Evolutionary conservation across 345 rosid genomes (phyloP).

Genomic region (Lumnitzera littorea): DNA sequence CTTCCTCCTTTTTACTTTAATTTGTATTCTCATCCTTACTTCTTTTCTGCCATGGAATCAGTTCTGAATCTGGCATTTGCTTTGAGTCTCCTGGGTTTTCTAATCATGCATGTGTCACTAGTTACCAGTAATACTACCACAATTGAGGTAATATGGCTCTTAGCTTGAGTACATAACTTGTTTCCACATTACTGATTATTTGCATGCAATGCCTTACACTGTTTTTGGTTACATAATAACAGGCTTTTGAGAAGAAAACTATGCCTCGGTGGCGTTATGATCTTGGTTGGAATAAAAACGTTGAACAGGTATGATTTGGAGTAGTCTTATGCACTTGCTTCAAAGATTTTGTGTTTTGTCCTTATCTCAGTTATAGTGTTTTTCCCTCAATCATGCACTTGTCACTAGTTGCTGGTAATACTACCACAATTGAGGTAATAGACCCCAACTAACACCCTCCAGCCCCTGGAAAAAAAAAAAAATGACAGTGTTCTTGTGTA

Average conservation of each 20-base stretch:
- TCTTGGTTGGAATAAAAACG: slow-evolving; percentile 74
- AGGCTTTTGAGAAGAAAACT: slow-evolving; percentile 82
- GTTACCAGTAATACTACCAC: slow-evolving; percentile 81
- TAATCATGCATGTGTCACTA: slow-evolving; percentile 80
- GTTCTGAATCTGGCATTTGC: slow-evolving; percentile 89
- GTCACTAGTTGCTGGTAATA: slow-evolving; percentile 27
- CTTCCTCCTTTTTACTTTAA: slow-evolving; percentile 1
- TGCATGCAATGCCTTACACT: no score
- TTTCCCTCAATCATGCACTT: no score
- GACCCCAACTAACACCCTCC: no score
- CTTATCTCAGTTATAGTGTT: no score
- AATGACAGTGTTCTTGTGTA: no score
- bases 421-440: slow-evolving; percentile 76
- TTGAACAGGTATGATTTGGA: slow-evolving; percentile 52
- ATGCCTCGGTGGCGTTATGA: slow-evolving; percentile 76
- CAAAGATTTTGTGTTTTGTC: no score
- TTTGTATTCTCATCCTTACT: not conserved
- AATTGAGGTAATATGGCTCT: slow-evolving; percentile 42
- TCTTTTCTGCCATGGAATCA: slow-evolving; percentile 47
- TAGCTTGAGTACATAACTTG: no score
- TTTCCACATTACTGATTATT: no score
- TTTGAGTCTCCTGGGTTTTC: slow-evolving; percentile 79
- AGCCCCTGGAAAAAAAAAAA: no score
- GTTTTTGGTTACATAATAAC: not conserved
- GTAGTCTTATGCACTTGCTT: no score